Conservation (phyloP, 2,329 filamentous ascomycete genomes). For the Colletotrichum agaves region DNA sequence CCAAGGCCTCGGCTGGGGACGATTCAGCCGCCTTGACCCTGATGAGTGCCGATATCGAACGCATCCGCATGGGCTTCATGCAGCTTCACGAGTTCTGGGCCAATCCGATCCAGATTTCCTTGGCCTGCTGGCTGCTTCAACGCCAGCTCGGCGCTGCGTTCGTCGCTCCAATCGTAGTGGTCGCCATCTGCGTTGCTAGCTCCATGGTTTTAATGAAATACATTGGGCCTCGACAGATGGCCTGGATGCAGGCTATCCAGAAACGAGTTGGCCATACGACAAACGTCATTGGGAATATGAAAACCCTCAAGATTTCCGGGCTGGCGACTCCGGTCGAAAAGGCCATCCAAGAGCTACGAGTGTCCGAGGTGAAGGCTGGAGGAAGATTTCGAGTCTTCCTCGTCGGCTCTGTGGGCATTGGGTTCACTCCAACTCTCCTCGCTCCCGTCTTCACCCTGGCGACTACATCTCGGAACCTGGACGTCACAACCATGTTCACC, state of each 20-base stretch:
- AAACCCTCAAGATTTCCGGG: slow-evolving; percentile 61
- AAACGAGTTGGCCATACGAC: slow-evolving; percentile 58
- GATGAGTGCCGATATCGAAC: slow-evolving; percentile 60
- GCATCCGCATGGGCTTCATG: slow-evolving; percentile 48
- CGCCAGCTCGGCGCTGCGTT: slow-evolving; percentile 42
- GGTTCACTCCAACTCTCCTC: slow-evolving; percentile 49
- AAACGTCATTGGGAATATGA: slow-evolving; percentile 59
- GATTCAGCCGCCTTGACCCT: slow-evolving; percentile 56
- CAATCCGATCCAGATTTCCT: slow-evolving; percentile 51
- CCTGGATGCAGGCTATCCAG: slow-evolving; percentile 61
- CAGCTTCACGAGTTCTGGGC: slow-evolving; percentile 55
- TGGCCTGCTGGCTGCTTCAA: slow-evolving; percentile 60
- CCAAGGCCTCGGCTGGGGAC: slow-evolving; percentile 47
- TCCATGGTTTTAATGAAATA: slow-evolving; percentile 4
- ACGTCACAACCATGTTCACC: slow-evolving; percentile 46
- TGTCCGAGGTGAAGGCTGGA: slow-evolving; percentile 46
- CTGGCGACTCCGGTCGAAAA: slow-evolving; percentile 49
- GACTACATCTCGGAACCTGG: slow-evolving; percentile 41
- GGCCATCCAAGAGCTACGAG: slow-evolving; percentile 37
- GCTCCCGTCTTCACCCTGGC: slow-evolving; percentile 48
- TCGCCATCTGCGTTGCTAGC: slow-evolving; percentile 1
- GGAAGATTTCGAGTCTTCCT: slow-evolving; percentile 42
- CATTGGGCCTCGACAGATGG: slow-evolving; percentile 46
- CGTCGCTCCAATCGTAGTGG: slow-evolving; percentile 19
- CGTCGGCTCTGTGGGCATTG: slow-evolving; percentile 42